Evolutionary conservation across 768 basidiomycete species (phyloP), one percentile per base, ranked within the genome.

Genomic region (Hemileccinum rubropunctum): DNA sequence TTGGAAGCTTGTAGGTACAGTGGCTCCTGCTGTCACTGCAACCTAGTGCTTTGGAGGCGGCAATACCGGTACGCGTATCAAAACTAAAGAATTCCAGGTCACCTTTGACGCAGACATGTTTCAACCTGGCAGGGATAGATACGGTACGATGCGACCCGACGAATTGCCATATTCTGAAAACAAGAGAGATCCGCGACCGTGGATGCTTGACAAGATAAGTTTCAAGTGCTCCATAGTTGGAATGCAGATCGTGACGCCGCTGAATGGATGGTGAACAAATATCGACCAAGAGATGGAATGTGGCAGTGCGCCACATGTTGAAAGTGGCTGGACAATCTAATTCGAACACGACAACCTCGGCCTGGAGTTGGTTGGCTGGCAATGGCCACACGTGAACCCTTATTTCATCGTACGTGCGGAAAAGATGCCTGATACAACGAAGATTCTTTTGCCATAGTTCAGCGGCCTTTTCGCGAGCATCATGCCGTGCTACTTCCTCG

Each of bases 371-470:
- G 8, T 67, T 33, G 0, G 56, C 27, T 0, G 79, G 75, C 12
- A 80, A 56, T 0, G 77, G 78, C 76, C 75, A 76, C 50, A 79
- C 78, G 20, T 73, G 64, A 6, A 74, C 54, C 34, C 14, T 10
- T 80, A 73, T 0, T 4, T 3, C 58, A 76, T 53, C 40, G 10
- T 36, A 5, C 27, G 18, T 1, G 6, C 28, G 12, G 1, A 57
- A 23, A 23, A 23, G 23, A 23, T 23, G 28, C 27, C 20, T 13
- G 0, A 38, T 45, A 6, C 57, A 23, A 3, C 7, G 32, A 2
- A 14, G 39, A 14, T 68, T 70, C 27, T 51, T 35, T 0, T 8
- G 5, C 4, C 18, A 1, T 5, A 75, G 62, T 37, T 78, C 71
- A 1, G 27, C 38, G 2, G 39, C 12, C 43, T 69, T 74, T 2